Evolutionary conservation across 2,329 filamentous ascomycete species (phyloP).

Genomic region (Neurospora crassa): DNA sequence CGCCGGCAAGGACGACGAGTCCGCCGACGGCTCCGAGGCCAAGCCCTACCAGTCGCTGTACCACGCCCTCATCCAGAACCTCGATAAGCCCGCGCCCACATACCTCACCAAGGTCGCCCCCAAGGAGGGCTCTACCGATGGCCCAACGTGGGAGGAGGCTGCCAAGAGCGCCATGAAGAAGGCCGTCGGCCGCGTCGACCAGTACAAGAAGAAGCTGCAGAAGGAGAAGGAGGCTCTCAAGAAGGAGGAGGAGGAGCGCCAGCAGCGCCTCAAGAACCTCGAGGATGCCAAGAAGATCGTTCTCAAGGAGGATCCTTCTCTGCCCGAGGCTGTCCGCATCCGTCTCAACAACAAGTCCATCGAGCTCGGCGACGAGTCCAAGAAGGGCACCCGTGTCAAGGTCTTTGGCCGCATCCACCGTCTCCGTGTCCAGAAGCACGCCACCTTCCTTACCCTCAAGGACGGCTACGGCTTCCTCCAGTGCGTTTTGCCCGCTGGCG

Average conservation of each 20-base stretch:
- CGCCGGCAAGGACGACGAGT: constrained; percentile 59
- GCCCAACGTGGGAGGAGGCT: constrained; percentile 68
- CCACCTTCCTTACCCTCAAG: constrained; percentile 76
- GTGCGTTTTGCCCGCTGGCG: constrained; percentile 65
- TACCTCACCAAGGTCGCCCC: constrained; percentile 60
- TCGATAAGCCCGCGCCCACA: constrained; percentile 44
- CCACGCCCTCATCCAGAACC: constrained; percentile 65
- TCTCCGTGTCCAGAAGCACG: constrained; percentile 70
- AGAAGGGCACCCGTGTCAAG: constrained; percentile 62
- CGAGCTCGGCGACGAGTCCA: constrained; percentile 39
- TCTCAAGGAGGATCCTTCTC: constrained; percentile 59
- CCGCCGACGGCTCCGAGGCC: constrained; percentile 57
- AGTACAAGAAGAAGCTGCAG: constrained; percentile 73
- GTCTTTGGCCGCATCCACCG: constrained; percentile 79
- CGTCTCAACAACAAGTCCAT: constrained; percentile 63
- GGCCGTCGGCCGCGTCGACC: constrained; percentile 62
- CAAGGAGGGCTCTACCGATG: constrained; percentile 53
- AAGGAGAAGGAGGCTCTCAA: constrained; percentile 67
- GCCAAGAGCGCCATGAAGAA: constrained; percentile 84
- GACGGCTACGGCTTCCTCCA: constrained; percentile 82
- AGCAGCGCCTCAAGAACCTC: constrained; percentile 57
- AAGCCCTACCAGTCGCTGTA: constrained; percentile 75
- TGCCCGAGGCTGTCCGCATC: constrained; percentile 68
- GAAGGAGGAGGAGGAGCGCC: constrained; percentile 62
- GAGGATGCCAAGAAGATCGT: constrained; percentile 77